Conservation (phyloP, 2,329 filamentous ascomycete genomes). For the Calycina herbarum region DNA sequence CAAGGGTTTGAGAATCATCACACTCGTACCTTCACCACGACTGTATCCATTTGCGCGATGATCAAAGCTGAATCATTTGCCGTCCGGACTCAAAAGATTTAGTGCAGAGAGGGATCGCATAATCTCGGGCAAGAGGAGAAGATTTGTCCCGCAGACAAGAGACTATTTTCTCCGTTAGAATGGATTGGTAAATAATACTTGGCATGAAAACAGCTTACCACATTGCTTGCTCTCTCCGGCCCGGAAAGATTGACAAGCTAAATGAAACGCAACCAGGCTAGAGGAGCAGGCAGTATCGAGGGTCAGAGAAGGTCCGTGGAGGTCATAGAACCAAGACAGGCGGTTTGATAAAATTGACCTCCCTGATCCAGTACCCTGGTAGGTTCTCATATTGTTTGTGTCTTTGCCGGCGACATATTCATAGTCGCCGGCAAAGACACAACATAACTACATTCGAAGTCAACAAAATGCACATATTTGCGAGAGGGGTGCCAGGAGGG, state of each 20-base stretch:
- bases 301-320: slow-evolving; percentile 48
- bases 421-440: too few relatives aligned
- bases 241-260: slow-evolving; percentile 51
- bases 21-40: slow-evolving; percentile 59
- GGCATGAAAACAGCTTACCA: slow-evolving; percentile 28
- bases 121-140: slow-evolving; percentile 41
- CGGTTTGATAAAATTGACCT: slow-evolving; percentile 42
- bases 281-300: slow-evolving; percentile 60
- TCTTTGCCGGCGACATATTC: too few relatives aligned
- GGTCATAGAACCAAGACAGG: slow-evolving; percentile 37
- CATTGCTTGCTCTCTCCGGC: slow-evolving; percentile 37
- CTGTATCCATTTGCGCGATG: slow-evolving; percentile 62
- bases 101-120: slow-evolving; percentile 40
- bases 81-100: slow-evolving; percentile 6
- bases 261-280: slow-evolving; percentile 53
- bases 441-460: too few relatives aligned
- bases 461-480: too few relatives aligned
- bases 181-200: too few relatives aligned
- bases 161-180: neutral
- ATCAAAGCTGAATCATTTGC: slow-evolving; percentile 24
- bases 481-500: too few relatives aligned
- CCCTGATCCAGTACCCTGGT: slow-evolving; percentile 49
- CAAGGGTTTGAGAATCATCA: slow-evolving; percentile 58
- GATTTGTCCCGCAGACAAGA: slow-evolving; percentile 43
- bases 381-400: too few relatives aligned